phyloP scores from a whole-genome alignment of 2,329 filamentous ascomycete species.

The Rutstroemia sp. region DNA sequence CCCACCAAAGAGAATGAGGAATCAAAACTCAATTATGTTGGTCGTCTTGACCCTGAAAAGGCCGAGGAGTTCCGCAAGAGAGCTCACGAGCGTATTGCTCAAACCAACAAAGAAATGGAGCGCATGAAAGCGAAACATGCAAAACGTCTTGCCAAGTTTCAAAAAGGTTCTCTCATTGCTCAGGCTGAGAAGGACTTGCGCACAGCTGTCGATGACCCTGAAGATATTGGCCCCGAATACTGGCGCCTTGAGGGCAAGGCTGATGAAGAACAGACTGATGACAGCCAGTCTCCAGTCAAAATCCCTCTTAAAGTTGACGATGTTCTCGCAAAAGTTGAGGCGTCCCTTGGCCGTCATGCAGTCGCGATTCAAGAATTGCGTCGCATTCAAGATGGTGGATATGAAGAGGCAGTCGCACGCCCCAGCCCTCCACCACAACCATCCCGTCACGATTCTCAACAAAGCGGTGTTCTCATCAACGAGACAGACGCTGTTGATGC shows the following conservation, averaged over 20 bases:
- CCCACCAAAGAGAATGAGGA: conserved; percentile 42
- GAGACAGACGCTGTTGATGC: conserved; percentile 49
- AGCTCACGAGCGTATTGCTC: conserved; percentile 62
- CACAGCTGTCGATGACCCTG: conserved; percentile 48
- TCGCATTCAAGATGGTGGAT: conserved; percentile 72
- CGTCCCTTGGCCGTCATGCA: conserved; percentile 59
- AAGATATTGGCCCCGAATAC: conserved; percentile 48
- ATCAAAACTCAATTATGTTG: conserved; percentile 39
- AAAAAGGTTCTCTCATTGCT: conserved; percentile 61
- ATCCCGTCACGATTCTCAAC: conserved; percentile 49
- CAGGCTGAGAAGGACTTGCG: conserved; percentile 71
- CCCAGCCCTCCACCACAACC: conserved; percentile 36
- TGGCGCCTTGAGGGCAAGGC: conserved; percentile 56
- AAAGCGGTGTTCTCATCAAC: conserved; percentile 46
- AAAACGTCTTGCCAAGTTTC: conserved; percentile 66
- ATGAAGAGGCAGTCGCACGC: conserved; percentile 44
- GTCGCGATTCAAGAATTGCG: conserved; percentile 56
- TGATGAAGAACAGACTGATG: conserved; percentile 42
- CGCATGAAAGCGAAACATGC: conserved; percentile 75
- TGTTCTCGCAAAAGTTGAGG: conserved; percentile 69
- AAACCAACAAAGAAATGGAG: conserved; percentile 75
- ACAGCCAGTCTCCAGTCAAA: conserved; percentile 20
- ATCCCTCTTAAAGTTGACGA: conserved; percentile 53
- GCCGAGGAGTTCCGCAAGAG: conserved; percentile 79
- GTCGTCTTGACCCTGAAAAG: conserved; percentile 65